Evolutionary conservation across 2,329 filamentous ascomycete genomes (phyloP).

Genomic region (Madurella fahalii): DNA sequence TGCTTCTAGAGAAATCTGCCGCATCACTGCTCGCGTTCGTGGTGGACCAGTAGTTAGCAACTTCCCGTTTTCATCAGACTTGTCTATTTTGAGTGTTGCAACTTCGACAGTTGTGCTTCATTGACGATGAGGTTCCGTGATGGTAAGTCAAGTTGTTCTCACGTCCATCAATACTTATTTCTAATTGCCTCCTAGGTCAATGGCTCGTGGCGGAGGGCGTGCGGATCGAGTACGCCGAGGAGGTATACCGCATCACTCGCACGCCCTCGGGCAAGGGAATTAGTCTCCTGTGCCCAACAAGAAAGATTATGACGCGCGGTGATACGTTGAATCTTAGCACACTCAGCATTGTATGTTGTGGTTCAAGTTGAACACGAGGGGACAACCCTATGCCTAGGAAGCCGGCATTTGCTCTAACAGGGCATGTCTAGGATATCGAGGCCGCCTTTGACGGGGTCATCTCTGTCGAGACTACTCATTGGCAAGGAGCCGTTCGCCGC

Average conservation of each 20-base stretch:
- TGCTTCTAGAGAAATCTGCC: no score
- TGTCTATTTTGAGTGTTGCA: neutral
- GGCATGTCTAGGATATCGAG: conserved; percentile 43
- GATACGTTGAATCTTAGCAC: conserved; percentile 55
- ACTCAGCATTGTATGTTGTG: conserved; percentile 43
- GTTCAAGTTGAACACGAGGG: neutral
- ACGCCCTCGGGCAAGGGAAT: conserved; percentile 42
- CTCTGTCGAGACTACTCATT: conserved; percentile 56
- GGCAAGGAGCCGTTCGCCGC: conserved; percentile 47
- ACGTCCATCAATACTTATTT: neutral
- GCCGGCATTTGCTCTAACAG: neutral
- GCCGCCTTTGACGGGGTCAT: conserved; percentile 57
- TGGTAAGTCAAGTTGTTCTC: conserved; percentile 54
- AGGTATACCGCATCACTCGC: conserved; percentile 51
- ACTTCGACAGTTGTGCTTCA: neutral
- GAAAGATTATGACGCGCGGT: conserved; percentile 49
- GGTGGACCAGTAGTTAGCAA: no score
- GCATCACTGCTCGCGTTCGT: no score
- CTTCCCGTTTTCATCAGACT: no score
- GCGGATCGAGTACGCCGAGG: conserved; percentile 61
- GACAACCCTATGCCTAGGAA: no score
- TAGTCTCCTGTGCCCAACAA: conserved; percentile 54
- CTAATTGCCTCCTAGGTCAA: conserved; percentile 10
- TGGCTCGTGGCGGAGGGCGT: conserved; percentile 61
- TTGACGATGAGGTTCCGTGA: conserved; percentile 56